Base-by-base conservation (phyloP, 257 asterid species). In the Solanum ahanhuiri region DNA sequence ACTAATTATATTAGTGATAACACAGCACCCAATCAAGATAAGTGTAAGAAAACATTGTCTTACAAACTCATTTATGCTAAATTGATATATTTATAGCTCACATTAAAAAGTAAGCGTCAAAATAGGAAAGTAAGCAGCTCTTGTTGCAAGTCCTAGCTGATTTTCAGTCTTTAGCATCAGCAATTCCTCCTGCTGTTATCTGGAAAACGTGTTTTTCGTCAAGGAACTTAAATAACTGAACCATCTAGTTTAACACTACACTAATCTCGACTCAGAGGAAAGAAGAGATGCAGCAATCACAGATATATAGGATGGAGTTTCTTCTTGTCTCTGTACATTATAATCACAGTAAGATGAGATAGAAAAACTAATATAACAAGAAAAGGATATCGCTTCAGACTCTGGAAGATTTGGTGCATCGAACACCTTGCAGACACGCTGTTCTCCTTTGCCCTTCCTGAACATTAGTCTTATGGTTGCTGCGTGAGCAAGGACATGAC, bases 381-480 rank as follows among this genome's bases (percentile, higher is more conserved):
- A 41, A 63, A 94, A 94, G 99, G 98, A 95, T 97, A 97, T 95
- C 70, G 99, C 99, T 95, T 96, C 99, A 14, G 98, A 90, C 90
- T 96, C 99, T 4, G 99, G 98, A 85, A 96, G 99, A 92, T 97
- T 97, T 20, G 99, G 99, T 72, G 99, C 99, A 87, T 97, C 99
- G 39, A 93, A 95, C 88, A 96, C 98, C 91, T 96, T 96, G 96
- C 99, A 97, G 87, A 97, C 99, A 20, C 99, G 98, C 87, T 97
- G 99, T 88, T 97, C 99, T 28, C 98, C 99, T 94, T 96, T 97
- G 86, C 99, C 99, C 89, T 97, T 97, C 96, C 99, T 92, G 95
- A 97, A 97, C 99, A 97, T 97, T 34, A 97, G 93, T 86, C 98
- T 87, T 89, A 96, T 90, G 64, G 99, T 96, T 86, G 98, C 98